A percentile compares a stretch with the other conserved stretches of the same genome.
Conservation (phyloP, 208 protist genomes). For the Sergeia podlipaevii region DNA sequence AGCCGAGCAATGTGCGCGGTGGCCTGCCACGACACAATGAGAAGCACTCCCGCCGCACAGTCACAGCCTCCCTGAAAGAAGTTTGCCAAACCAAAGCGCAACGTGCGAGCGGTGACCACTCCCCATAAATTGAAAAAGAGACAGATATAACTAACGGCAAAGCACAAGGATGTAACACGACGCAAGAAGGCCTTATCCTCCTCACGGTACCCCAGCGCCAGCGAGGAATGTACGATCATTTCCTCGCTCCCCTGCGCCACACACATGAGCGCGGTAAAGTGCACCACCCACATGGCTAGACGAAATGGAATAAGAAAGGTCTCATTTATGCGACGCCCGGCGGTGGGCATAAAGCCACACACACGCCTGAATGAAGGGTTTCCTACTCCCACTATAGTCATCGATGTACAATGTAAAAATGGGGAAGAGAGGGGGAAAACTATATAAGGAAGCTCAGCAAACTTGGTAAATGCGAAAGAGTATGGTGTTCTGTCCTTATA, state of each 20-base stretch:
- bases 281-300: constrained; percentile 33
- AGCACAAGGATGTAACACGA: constrained; percentile 27
- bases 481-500: not conserved
- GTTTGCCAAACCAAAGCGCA: constrained; percentile 54
- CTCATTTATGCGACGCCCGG: constrained; percentile 38
- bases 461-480: not conserved
- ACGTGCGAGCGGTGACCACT: constrained; percentile 52
- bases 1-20: constrained; percentile 37
- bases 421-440: not conserved
- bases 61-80: constrained; percentile 52
- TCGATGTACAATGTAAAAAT: not conserved
- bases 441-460: not conserved
- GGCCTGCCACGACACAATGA: constrained; percentile 50
- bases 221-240: constrained; percentile 44
- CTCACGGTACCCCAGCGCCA: constrained; percentile 18
- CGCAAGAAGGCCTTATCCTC: constrained; percentile 41
- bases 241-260: constrained; percentile 33
- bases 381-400: not conserved
- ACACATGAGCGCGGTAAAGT: constrained; percentile 61
- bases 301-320: constrained; percentile 52
- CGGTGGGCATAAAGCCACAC: constrained; percentile 1
- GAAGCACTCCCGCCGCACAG: constrained; percentile 36
- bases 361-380: constrained; percentile 1
- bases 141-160: constrained; percentile 46
- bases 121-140: constrained; percentile 48